Evolutionary conservation across 129 eudicot genomes (phyloP).

Genomic region (Centella asiatica): DNA sequence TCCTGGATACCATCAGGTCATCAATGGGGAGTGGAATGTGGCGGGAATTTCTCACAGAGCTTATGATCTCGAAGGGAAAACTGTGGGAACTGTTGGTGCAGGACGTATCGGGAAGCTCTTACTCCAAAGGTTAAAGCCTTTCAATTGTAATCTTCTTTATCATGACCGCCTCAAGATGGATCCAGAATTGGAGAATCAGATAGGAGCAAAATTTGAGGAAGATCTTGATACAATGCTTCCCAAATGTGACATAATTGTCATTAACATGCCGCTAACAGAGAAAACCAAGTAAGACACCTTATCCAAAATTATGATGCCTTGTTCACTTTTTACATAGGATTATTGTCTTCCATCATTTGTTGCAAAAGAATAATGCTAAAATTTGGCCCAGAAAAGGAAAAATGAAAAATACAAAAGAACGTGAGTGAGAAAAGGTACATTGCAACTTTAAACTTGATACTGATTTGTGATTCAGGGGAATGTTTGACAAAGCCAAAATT

Average conservation of each 20-base stretch:
- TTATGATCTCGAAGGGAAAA: constrained; percentile 97
- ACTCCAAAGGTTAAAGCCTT: constrained; percentile 92
- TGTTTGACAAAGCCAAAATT: constrained; percentile 83
- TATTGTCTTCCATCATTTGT: too few species aligned
- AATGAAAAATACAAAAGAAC: too few species aligned
- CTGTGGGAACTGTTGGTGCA: constrained; percentile 94
- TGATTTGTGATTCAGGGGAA: constrained; percentile 50
- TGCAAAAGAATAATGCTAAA: too few species aligned
- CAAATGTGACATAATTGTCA: constrained; percentile 83
- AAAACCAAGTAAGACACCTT: constrained; percentile 68
- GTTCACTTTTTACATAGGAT: neutral
- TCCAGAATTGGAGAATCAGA: constrained; percentile 65
- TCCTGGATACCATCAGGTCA: constrained; percentile 92
- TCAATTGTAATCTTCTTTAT: constrained; percentile 79
- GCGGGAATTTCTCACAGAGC: constrained; percentile 88
- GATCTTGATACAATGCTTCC: constrained; percentile 95
- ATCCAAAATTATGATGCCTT: neutral
- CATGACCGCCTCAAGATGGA: constrained; percentile 92
- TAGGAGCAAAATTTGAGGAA: constrained; percentile 79
- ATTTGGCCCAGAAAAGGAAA: too few species aligned
- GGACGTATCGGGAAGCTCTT: constrained; percentile 86
- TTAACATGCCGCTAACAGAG: constrained; percentile 86
- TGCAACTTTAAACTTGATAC: neutral
- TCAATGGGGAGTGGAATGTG: constrained; percentile 90
- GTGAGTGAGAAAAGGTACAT: too few species aligned